Evolutionary conservation across 176 grass and related monocot genomes (phyloP), one percentile per base, ranked within the genome.

Genomic region (Oryza nivara): DNA sequence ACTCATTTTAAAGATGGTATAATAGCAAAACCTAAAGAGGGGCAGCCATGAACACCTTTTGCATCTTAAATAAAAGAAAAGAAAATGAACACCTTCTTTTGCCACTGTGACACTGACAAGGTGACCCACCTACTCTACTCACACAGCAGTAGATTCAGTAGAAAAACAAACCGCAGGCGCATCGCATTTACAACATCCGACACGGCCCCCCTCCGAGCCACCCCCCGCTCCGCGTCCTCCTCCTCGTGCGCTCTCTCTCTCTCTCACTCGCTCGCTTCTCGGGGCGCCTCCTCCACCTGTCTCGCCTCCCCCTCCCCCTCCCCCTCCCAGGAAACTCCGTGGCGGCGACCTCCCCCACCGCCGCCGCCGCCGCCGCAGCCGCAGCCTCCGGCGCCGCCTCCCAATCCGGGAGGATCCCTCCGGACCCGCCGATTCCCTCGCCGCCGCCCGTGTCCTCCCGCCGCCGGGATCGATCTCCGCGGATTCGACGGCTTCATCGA

Each of bases 401-500:
- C 82, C 47, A 68, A 75, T 41, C 63, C n/a, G 72, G 13, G 9
- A 28, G 63, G 72, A 54, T 7, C 34, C 82, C 28, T 51, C 44
- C 20, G 13, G 12, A 3, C 43, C 40, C 63, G 30, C 14, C n/a
- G 45, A 51, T 41, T 77, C 45, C 73, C 30, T 63, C 46, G 63
- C 11, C 48, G n/a, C 1, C 54, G 54, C 17, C 19, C 56, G 0
- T 7, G 48, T 9, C 58, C 20, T 2, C 9, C 58, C 13, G 3
- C n/a, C 14, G 20, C 65, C 20, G 34, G 70, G 56, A 30, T 26
- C n/a, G 83, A 85, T 85, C 22, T 65, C 47, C 34, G 65, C 35
- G 65, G 83, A 58, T 68, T 85, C 83, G 73, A 65, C 83, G 20
- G 36, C 30, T 70, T 34, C 11, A 8, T 46, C 51, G 16, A 56